A percentile compares a stretch with the other conserved stretches of the same genome.
phyloP scores from a whole-genome alignment of 2,329 filamentous ascomycete genomes.

The Xenosphaeropsis pyriputrescens region DNA sequence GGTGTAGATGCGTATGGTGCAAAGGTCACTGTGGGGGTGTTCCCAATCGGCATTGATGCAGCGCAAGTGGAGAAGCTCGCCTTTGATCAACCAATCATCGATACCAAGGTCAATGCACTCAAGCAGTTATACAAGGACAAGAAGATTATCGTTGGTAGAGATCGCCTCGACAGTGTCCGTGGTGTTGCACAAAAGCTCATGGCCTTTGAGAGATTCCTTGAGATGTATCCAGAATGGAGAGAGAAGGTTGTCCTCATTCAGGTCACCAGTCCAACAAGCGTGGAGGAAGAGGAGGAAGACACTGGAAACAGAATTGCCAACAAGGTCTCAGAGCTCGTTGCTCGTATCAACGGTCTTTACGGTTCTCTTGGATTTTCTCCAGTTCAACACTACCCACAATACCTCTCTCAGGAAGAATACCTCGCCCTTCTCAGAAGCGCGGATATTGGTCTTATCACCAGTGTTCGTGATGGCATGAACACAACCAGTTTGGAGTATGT shows the following conservation, averaged over 20 bases:
- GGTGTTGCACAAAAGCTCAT: constrained; percentile 94
- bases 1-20: constrained; percentile 82
- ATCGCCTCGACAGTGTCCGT: constrained; percentile 83
- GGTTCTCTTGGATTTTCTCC: constrained; percentile 81
- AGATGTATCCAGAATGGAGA: constrained; percentile 81
- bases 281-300: constrained; percentile 66
- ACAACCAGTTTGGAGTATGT: constrained; percentile 93
- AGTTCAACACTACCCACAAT: constrained; percentile 90
- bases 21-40: constrained; percentile 82
- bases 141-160: constrained; percentile 88
- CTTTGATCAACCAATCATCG: constrained; percentile 54
- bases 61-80: constrained; percentile 61
- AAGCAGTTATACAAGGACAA: constrained; percentile 71
- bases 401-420: constrained; percentile 80
- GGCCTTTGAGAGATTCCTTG: constrained; percentile 85
- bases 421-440: constrained; percentile 83
- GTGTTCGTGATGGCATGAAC: constrained; percentile 95
- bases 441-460: constrained; percentile 88
- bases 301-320: constrained; percentile 69
- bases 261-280: constrained; percentile 75
- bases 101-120: constrained; percentile 57
- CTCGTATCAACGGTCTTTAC: constrained; percentile 81
- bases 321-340: constrained; percentile 80
- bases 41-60: constrained; percentile 91
- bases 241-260: constrained; percentile 89